Base-by-base conservation (phyloP, 306 rosid species). In the Prunus salicina region DNA sequence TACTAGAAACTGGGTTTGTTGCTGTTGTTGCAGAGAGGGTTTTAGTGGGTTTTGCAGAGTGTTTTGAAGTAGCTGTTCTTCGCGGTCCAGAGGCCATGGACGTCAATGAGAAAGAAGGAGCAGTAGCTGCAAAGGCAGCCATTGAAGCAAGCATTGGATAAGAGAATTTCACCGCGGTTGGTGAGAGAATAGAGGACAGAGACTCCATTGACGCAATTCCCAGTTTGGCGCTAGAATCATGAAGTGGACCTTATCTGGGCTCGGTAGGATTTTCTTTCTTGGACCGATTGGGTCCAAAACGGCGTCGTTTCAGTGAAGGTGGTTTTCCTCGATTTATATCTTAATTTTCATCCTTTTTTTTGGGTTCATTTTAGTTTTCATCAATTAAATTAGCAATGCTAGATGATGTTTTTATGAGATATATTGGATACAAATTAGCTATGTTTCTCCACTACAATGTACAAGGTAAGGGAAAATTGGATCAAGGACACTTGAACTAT, bases 101-200 rank as follows among this genome's bases (percentile, higher is more conserved):
- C n/a, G 85, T 60, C 15, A 81, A 61, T 16, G 86, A 87, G 46
- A 71, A 70, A 8, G 76, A 74, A 20, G 72, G 66, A 49, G 56
- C 9, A n/a, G 62, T 16, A 53, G 82, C 3, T 20, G 78, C 53
- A 43, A 79, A 72, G 15, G 72, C 46, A 10, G 73, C 69, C 79
- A 69, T 75, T 50, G 83, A 71, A 70, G 84, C 64, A 64, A 63
- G 84, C 82, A 78, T 67, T n/a, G 83, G 74, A 45, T 69, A 34
- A 70, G 49, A 77, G 63, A 66, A 69, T 8, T 46, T 78, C 65
- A 69, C 68, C 6, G 85, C 55, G 30, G 61, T 64, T 16, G 82
- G 79, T 41, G 64, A 73, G 68, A 79, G 61, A 76, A 81, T 73
- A 60, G 82, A 78, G 68, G 82, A 83, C 55, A 89, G 69, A 76